These are phyloP conservation scores for Trichosporon ovoides DNA, from an alignment of 1,284 basidiomycete genomes.

Conservation along the genomic window DNA sequence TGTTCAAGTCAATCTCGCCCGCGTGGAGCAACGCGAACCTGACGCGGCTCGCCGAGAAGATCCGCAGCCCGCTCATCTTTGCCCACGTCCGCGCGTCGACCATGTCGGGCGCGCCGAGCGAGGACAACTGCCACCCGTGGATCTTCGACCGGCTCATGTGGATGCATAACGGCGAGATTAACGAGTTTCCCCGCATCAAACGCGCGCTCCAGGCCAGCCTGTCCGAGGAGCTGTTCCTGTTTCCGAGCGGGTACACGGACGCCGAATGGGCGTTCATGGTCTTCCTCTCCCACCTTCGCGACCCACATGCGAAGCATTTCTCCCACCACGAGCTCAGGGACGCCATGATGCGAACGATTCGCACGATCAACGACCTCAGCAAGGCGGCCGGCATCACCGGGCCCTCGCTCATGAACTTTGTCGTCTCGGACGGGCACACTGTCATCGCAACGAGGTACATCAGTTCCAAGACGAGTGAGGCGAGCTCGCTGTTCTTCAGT, in stretches of 20 bases:
- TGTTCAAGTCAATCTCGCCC: slow-evolving; percentile 93
- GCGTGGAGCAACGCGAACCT: slow-evolving; percentile 94
- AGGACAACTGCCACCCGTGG: slow-evolving; percentile 94
- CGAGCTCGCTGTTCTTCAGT: slow-evolving; percentile 92
- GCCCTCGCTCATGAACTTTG: slow-evolving; percentile 93
- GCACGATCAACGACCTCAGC: slow-evolving; percentile 68
- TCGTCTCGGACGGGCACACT: slow-evolving; percentile 86
- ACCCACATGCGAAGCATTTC: slow-evolving; percentile 60
- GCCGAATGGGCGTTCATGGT: slow-evolving; percentile 94
- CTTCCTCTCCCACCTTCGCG: slow-evolving; percentile 77
- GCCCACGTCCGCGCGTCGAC: slow-evolving; percentile 87
- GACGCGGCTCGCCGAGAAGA: slow-evolving; percentile 83
- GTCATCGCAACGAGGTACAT: slow-evolving; percentile 94
- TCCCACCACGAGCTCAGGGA: slow-evolving; percentile 50
- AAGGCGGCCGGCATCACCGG: slow-evolving; percentile 63
- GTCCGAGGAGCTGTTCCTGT: slow-evolving; percentile 75
- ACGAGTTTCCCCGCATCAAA: slow-evolving; percentile 74
- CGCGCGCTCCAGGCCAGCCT: slow-evolving; percentile 67
- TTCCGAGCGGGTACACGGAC: slow-evolving; percentile 88
- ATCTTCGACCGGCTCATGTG: slow-evolving; percentile 84
- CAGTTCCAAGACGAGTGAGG: slow-evolving; percentile 82
- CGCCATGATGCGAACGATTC: slow-evolving; percentile 82
- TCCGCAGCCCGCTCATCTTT: slow-evolving; percentile 89
- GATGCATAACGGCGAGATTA: slow-evolving; percentile 90
- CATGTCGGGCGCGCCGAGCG: slow-evolving; percentile 63